Conservation (phyloP, 2,329 filamentous ascomycete species). For the Ceratocystis albifundus region DNA sequence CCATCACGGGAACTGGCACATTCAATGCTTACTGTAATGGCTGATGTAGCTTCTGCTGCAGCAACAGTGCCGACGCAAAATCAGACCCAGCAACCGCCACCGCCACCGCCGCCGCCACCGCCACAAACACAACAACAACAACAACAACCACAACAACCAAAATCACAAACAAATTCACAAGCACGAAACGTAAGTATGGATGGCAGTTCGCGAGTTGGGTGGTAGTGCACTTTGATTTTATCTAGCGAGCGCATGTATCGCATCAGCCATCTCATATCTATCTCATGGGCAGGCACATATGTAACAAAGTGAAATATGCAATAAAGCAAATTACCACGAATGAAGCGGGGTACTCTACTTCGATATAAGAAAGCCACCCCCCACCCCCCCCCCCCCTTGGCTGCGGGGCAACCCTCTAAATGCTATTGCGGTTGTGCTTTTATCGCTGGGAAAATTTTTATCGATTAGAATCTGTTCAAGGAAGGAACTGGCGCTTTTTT, state of each 20-base stretch:
- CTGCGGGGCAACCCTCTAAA: slow-evolving; percentile 5
- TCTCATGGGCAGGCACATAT: neutral
- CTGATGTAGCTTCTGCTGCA: slow-evolving; percentile 17
- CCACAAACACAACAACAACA: neutral
- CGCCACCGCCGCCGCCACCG: neutral
- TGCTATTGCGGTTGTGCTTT: neutral
- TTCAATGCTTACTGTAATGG: slow-evolving; percentile 19
- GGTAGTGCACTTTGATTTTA: slow-evolving; percentile 4
- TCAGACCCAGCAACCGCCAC: neutral
- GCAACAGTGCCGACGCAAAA: neutral
- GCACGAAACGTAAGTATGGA: slow-evolving; percentile 3
- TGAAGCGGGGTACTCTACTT: neutral
- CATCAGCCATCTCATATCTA: neutral
- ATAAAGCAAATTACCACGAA: neutral
- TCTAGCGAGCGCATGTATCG: slow-evolving; percentile 4
- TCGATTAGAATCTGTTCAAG: slow-evolving; percentile 7
- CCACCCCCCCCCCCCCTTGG: no score
- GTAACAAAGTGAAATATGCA: slow-evolving; percentile 6
- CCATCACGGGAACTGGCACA: slow-evolving; percentile 8
- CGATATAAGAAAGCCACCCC: neutral
- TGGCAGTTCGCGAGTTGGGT: slow-evolving; percentile 4
- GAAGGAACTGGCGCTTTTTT: slow-evolving; percentile 2
- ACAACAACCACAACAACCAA: neutral
- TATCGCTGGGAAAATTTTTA: slow-evolving; percentile 6
- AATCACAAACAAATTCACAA: neutral